Evolutionary conservation across 106 monocot genomes (phyloP).

Genomic region (Dioscorea alata): DNA sequence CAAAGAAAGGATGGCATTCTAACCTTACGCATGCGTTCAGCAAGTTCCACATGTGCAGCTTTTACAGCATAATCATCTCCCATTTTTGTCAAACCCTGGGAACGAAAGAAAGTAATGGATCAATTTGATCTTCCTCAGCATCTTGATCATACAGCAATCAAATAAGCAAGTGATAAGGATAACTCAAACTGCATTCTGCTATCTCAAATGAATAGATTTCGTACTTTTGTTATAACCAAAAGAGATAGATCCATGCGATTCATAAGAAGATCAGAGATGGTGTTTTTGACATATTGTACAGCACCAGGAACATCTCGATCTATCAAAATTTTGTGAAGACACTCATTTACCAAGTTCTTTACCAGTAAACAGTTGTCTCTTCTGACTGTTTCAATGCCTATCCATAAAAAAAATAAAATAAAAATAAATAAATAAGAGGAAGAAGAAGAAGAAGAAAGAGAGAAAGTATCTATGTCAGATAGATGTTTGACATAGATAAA

Average conservation of each 20-base stretch:
- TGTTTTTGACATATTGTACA: constrained; percentile 88
- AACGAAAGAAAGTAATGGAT: neutral
- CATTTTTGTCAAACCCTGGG: constrained; percentile 93
- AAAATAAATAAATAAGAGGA: neutral
- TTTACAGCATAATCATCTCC: constrained; percentile 99
- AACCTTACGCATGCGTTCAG: constrained; percentile 97
- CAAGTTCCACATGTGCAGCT: constrained; percentile 99
- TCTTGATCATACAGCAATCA: neutral
- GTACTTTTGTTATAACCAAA: constrained; percentile 96
- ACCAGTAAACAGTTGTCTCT: constrained; percentile 98
- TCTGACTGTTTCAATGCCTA: constrained; percentile 98
- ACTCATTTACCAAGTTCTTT: constrained; percentile 93
- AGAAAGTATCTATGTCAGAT: too few relatives aligned
- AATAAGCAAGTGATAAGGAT: neutral
- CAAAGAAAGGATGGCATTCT: constrained; percentile 1
- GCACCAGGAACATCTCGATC: constrained; percentile 90
- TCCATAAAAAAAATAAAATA: constrained; percentile 7
- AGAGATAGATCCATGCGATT: constrained; percentile 95
- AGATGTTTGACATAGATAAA: neutral
- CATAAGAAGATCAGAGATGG: constrained; percentile 97
- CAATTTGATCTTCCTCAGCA: neutral
- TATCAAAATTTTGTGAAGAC: constrained; percentile 91
- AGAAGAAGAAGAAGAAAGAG: too few relatives aligned
- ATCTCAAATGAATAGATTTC: neutral
- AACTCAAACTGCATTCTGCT: neutral